Percentiles rank a stretch among this genome's conserved stretches.
Conservation (phyloP, 2,329 filamentous ascomycete genomes). For the Fusarium metavorans region DNA sequence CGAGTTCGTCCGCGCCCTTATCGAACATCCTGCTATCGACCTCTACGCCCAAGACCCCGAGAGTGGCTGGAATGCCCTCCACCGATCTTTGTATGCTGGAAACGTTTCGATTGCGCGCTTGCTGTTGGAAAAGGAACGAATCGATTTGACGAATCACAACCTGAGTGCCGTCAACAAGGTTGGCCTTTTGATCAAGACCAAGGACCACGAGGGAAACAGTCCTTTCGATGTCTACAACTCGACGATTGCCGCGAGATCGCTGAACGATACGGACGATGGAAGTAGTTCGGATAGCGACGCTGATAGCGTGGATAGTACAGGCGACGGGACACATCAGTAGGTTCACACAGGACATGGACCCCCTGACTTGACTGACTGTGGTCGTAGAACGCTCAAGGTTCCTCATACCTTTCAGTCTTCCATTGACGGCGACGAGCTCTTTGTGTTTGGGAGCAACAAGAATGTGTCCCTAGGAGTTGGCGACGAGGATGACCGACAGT, state of each 20-base stretch:
- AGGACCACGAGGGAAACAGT: conserved; percentile 94
- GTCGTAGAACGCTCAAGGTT: conserved; percentile 33
- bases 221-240: conserved; percentile 93
- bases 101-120: conserved; percentile 88
- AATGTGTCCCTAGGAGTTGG: conserved; percentile 93
- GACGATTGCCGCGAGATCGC: conserved; percentile 83
- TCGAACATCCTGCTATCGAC: conserved; percentile 86
- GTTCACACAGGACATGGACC: conserved; percentile 23
- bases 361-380: conserved; percentile 26
- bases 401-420: conserved; percentile 33
- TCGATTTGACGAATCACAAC: conserved; percentile 71
- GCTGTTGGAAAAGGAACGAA: conserved; percentile 82
- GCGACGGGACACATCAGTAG: conserved; percentile 45
- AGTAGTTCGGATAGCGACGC: conserved; percentile 65
- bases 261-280: conserved; percentile 62
- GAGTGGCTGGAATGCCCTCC: conserved; percentile 95
- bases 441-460: conserved; percentile 95
- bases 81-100: conserved; percentile 89
- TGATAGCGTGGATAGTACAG: conserved; percentile 64
- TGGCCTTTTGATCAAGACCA: conserved; percentile 89
- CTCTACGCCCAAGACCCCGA: conserved; percentile 89
- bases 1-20: conserved; percentile 80
- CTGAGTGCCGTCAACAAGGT: conserved; percentile 70
- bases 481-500: conserved; percentile 95
- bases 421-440: conserved; percentile 81